These are phyloP conservation scores for Brassica napus DNA, from an alignment of 345 rosid genomes.

Conservation along the genomic window DNA sequence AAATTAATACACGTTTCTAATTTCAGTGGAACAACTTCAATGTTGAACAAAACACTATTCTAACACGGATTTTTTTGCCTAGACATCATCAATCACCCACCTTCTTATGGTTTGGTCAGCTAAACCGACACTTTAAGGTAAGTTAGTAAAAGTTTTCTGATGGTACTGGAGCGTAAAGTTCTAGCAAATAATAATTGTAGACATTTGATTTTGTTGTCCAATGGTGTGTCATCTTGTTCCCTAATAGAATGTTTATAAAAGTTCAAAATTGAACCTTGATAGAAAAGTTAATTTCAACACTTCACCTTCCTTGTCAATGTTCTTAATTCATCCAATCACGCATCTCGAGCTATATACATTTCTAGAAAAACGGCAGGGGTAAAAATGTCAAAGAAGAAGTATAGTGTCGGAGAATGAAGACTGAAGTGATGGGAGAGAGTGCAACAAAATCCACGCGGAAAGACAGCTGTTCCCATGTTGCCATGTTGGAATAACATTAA, in stretches of 20 bases:
- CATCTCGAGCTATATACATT: conserved; percentile 1
- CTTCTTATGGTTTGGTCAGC: background rate
- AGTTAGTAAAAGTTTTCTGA: background rate
- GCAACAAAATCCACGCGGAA: conserved; percentile 38
- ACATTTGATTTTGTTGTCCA: background rate
- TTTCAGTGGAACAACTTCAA: background rate
- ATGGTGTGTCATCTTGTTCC: background rate
- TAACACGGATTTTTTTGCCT: background rate
- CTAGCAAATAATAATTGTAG: background rate
- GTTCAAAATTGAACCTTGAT: background rate
- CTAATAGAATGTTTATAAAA: background rate
- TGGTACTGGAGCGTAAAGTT: background rate
- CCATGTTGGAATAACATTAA: conserved; percentile 32
- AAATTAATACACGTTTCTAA: conserved; percentile 18
- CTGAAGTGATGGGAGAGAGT: conserved; percentile 6
- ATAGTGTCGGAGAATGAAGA: background rate
- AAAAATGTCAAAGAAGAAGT: conserved; percentile 14
- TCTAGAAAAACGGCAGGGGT: conserved; percentile 22
- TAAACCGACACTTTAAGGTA: background rate
- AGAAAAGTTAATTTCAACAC: conserved; percentile 1
- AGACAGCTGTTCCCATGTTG: conserved; percentile 44
- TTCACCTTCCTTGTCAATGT: background rate
- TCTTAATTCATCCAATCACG: conserved; percentile 30
- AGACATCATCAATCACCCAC: background rate
- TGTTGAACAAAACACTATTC: background rate